Conservation (phyloP, 2,329 filamentous ascomycete genomes). For the Pseudogymnoascus sp. region DNA sequence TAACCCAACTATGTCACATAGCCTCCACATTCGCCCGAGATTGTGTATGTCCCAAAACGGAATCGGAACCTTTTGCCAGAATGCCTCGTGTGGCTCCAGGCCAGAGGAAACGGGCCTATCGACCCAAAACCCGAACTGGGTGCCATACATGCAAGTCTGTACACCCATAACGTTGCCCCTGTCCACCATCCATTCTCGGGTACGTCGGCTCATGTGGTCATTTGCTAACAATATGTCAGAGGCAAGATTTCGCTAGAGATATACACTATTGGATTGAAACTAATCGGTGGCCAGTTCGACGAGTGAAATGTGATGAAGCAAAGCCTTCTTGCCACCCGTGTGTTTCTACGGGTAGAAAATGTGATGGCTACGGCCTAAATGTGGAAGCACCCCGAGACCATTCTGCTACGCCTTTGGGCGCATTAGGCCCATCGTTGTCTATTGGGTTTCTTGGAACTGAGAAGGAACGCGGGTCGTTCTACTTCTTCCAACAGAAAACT, state of each 20-base stretch:
- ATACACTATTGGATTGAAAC: background rate
- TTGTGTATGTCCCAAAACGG: background rate
- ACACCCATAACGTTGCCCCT: background rate
- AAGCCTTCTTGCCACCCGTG: constrained; percentile 7
- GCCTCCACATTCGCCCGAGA: background rate
- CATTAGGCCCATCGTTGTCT: background rate
- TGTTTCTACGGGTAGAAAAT: constrained; percentile 7
- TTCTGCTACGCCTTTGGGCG: background rate
- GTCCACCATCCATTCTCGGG: background rate
- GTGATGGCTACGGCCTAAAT: background rate
- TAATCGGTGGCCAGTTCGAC: background rate
- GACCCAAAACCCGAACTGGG: constrained; percentile 7
- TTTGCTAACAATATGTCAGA: background rate
- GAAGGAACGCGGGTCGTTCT: background rate
- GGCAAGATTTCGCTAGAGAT: background rate
- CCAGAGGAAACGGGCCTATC: constrained; percentile 6
- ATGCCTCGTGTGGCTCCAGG: background rate
- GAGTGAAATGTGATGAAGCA: constrained; percentile 12
- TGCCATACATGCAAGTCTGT: background rate
- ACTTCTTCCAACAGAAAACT: constrained; percentile 11
- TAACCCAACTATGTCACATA: background rate
- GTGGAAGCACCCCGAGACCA: background rate
- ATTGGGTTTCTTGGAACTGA: background rate
- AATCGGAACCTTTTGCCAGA: background rate
- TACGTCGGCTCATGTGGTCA: background rate